phyloP scores from a whole-genome alignment of 306 rosid genomes.

The Casuarina cunninghamiana region DNA sequence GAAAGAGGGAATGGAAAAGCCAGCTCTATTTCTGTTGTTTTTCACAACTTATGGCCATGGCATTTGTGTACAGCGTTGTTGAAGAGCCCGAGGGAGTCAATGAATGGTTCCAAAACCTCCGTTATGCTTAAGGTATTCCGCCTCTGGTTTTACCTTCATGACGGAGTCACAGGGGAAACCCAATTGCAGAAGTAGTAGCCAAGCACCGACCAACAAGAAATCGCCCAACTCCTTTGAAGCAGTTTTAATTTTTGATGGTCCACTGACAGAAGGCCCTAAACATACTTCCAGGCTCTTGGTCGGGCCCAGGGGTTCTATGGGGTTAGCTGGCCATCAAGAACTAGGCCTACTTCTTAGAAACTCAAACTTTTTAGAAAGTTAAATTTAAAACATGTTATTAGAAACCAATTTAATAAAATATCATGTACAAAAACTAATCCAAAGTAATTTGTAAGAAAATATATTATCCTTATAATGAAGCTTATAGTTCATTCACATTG shows the following conservation, averaged over 20 bases:
- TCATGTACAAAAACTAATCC: no score
- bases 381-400: no score
- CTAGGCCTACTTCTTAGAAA: not conserved
- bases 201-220: not conserved
- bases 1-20: not conserved
- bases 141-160: constrained; percentile 17
- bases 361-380: no score
- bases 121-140: not conserved
- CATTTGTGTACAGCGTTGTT: not conserved
- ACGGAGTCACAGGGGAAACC: constrained; percentile 6
- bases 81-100: not conserved
- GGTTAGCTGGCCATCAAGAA: constrained; percentile 3
- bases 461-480: no score
- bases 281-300: constrained; percentile 13
- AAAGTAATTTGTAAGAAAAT: no score
- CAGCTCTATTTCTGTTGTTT: not conserved
- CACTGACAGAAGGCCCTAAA: constrained; percentile 5
- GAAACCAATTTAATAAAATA: no score
- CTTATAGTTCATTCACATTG: no score
- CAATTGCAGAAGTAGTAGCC: not conserved
- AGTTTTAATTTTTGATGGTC: constrained; percentile 12
- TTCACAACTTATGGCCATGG: not conserved
- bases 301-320: constrained; percentile 22
- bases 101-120: constrained; percentile 10
- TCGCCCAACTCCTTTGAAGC: constrained; percentile 4